These are phyloP conservation scores for Hermanozyma aechmeae DNA, from an alignment of 805 yeast genomes.

Conservation along the genomic window DNA sequence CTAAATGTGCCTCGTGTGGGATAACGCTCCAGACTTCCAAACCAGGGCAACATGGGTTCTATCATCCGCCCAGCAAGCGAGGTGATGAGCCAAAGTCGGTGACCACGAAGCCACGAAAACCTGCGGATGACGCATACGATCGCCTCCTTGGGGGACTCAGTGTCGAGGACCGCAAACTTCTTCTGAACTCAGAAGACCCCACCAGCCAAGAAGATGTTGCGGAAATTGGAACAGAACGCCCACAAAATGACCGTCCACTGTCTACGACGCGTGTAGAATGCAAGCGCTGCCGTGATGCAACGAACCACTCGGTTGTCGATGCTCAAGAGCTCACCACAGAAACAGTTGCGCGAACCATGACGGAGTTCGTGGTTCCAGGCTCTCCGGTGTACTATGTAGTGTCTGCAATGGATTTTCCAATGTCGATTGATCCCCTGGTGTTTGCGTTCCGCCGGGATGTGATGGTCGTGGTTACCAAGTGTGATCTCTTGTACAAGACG, in stretches of 20 bases:
- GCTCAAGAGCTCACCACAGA: conserved; percentile 19
- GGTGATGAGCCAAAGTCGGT: conserved; percentile 4
- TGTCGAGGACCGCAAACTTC: conserved; percentile 17
- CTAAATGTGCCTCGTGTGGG: conserved; percentile 51
- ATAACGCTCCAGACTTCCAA: conserved; percentile 35
- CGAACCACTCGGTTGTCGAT: conserved; percentile 31
- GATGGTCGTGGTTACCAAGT: conserved; percentile 32
- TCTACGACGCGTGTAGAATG: conserved; percentile 20
- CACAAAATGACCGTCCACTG: not conserved
- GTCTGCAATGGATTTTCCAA: conserved; percentile 67
- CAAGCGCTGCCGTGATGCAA: conserved; percentile 46
- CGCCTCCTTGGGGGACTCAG: conserved; percentile 10
- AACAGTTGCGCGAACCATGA: conserved; percentile 9
- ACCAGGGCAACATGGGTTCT: conserved; percentile 35
- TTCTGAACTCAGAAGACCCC: conserved; percentile 12
- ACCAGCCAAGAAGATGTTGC: not conserved
- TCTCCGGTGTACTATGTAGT: conserved; percentile 51
- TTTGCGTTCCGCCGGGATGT: conserved; percentile 21
- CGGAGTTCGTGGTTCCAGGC: conserved; percentile 28
- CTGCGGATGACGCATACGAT: conserved; percentile 17
- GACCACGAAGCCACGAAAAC: conserved; percentile 3
- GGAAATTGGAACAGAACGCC: not conserved
- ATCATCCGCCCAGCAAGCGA: too few species aligned
- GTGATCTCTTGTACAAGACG: conserved; percentile 34
- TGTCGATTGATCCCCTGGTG: conserved; percentile 35